These are phyloP conservation scores for Penicillium soppii DNA, from an alignment of 495 filamentous ascomycete species.

Conservation along the genomic window DNA sequence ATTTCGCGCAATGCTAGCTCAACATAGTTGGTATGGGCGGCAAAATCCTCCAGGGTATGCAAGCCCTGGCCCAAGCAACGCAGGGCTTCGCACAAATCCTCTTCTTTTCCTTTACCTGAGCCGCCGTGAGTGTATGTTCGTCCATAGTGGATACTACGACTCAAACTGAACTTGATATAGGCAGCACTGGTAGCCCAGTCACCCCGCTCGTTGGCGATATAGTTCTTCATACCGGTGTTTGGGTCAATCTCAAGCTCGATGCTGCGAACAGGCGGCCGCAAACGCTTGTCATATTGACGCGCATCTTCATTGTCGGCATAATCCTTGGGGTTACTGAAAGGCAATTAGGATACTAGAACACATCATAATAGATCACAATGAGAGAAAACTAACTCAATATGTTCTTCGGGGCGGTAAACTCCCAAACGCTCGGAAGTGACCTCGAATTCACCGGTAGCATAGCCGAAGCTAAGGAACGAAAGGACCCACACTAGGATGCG, in stretches of 20 bases:
- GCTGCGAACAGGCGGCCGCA: slow-evolving; percentile 71
- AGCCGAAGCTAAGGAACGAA: slow-evolving; percentile 90
- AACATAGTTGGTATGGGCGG: slow-evolving; percentile 91
- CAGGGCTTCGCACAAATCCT: slow-evolving; percentile 86
- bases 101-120: slow-evolving; percentile 66
- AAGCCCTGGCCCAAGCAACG: slow-evolving; percentile 86
- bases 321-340: slow-evolving; percentile 69
- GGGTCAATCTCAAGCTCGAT: slow-evolving; percentile 80
- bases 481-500: slow-evolving; percentile 88
- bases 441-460: slow-evolving; percentile 96
- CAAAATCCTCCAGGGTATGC: slow-evolving; percentile 94
- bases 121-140: slow-evolving; percentile 77
- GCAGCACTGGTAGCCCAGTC: slow-evolving; percentile 86
- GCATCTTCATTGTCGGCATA: slow-evolving; percentile 91
- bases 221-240: slow-evolving; percentile 96
- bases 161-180: slow-evolving; percentile 83
- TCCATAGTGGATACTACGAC: slow-evolving; percentile 84
- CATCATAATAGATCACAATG: not conserved
- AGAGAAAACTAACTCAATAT: slow-evolving; percentile 61
- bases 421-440: slow-evolving; percentile 90
- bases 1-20: slow-evolving; percentile 87
- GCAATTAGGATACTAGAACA: not conserved
- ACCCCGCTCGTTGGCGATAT: slow-evolving; percentile 88
- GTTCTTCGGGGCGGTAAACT: slow-evolving; percentile 92
- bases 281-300: slow-evolving; percentile 75